These are phyloP conservation scores for Lactifluus volemus DNA, from an alignment of 768 basidiomycete genomes.

Conservation along the genomic window DNA sequence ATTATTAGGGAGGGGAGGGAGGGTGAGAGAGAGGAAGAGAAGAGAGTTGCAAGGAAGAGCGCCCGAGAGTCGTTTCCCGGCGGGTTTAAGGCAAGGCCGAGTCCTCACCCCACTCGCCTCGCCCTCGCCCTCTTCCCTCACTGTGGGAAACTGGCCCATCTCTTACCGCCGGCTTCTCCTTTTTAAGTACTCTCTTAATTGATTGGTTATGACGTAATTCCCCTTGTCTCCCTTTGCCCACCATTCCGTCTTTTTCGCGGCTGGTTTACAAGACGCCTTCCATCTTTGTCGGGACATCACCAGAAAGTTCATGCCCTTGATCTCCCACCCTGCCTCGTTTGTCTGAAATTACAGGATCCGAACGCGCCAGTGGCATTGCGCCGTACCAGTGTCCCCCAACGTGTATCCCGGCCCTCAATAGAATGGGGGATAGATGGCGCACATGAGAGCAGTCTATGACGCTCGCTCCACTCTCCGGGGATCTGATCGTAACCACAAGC, in stretches of 20 bases:
- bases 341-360: no score
- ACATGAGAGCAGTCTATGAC: background rate
- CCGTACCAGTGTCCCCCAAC: no score
- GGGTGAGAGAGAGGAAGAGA: slow-evolving; percentile 11
- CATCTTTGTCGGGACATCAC: no score
- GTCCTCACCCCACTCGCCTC: background rate
- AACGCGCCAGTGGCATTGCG: no score
- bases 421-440: background rate
- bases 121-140: slow-evolving; percentile 1
- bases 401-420: no score
- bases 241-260: no score
- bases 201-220: no score
- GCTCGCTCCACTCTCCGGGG: background rate
- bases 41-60: slow-evolving; percentile 14
- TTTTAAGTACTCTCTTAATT: background rate
- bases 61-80: slow-evolving; percentile 10
- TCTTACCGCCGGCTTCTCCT: slow-evolving; percentile 14
- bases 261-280: no score
- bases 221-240: no score
- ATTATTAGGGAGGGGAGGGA: slow-evolving; percentile 10
- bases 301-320: no score
- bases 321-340: no score
- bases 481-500: background rate
- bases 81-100: slow-evolving; percentile 12
- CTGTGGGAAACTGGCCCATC: background rate